Evolutionary conservation across 495 filamentous ascomycete genomes (phyloP), one percentile per base, ranked within the genome.

Genomic region (Cercophora scortea): DNA sequence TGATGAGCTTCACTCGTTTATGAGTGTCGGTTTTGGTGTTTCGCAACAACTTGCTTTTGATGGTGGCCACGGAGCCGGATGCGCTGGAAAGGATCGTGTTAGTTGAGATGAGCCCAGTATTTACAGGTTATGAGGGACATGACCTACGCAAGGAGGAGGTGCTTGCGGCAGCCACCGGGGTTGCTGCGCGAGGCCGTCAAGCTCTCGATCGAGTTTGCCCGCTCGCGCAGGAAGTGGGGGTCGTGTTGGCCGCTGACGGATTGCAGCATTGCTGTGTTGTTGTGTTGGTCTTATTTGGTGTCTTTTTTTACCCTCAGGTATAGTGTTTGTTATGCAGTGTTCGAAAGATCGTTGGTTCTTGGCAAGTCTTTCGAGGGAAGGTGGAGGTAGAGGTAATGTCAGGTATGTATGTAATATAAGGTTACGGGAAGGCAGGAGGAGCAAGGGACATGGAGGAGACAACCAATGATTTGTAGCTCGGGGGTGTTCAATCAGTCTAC

Each of bases 91-190:
- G 58, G 75, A 59, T 15, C 57, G 49, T 39, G 69, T 61, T 32
- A 88, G 70, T 0, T 76, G 67, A 8, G 16, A 12, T 25, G 13
- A 2, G 25, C 25, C 13, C 11, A 13, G 1, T 33, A 3, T 10
- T 1, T 33, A 25, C 6, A 13, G 0, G 36, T 64, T 44, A n/a
- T 78, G 40, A 88, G 81, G 16, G 46, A 6, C 15, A 15, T n/a
- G 53, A 48, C 89, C 84, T 41, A 79, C 43, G 85, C 87, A 42
- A 96, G 79, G 16, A 96, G 81, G 13, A 96, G 77, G 65, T 97
- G 88, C 16, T 71, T 71, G 51, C 46, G 40, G 25, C 25, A 25
- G 25, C 63, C 87, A 90, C 34, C 71, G 69, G 36, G 49, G 60
- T 93, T 87, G 17, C 76, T 42, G 8, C 68, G 62, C 6, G 71